Evolutionary conservation across 108 stramenopile genomes (phyloP).

Genomic region (Phaeodactylum tricornutum): DNA sequence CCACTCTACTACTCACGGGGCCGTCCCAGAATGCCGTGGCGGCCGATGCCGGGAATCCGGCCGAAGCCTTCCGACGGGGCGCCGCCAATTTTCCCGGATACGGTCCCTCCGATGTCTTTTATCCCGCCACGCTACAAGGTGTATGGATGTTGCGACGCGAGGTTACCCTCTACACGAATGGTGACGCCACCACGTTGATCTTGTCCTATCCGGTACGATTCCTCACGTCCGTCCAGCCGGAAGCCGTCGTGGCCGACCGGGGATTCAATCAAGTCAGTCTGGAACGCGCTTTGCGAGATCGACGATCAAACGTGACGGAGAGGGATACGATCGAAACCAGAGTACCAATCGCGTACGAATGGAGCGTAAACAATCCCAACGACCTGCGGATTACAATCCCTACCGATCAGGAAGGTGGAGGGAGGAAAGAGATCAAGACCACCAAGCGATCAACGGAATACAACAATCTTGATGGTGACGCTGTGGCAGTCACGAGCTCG

Average conservation of each 20-base stretch:
- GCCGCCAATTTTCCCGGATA: conserved; percentile 67
- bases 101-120: conserved; percentile 66
- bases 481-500: conserved; percentile 32
- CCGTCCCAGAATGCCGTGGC: too few relatives aligned
- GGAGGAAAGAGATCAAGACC: conserved; percentile 62
- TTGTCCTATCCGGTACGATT: conserved; percentile 52
- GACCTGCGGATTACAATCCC: conserved; percentile 32
- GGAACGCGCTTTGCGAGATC: conserved; percentile 18
- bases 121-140: conserved; percentile 46
- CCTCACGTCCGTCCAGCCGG: conserved; percentile 29
- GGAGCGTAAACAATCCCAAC: conserved; percentile 64
- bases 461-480: conserved; percentile 17
- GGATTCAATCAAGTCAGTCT: conserved; percentile 57
- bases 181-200: conserved; percentile 14
- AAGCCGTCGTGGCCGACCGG: conserved; percentile 60
- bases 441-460: conserved; percentile 65
- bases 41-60: conserved; percentile 25
- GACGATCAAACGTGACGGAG: conserved; percentile 1
- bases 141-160: conserved; percentile 44
- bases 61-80: conserved; percentile 49
- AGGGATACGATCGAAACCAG: conserved; percentile 3
- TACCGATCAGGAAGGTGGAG: conserved; percentile 42
- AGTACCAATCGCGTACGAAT: conserved; percentile 31
- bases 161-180: conserved; percentile 26
- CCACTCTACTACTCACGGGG: too few relatives aligned